phyloP scores from a whole-genome alignment of 2,329 filamentous ascomycete species.

The Orbilia blumenaviensis region DNA sequence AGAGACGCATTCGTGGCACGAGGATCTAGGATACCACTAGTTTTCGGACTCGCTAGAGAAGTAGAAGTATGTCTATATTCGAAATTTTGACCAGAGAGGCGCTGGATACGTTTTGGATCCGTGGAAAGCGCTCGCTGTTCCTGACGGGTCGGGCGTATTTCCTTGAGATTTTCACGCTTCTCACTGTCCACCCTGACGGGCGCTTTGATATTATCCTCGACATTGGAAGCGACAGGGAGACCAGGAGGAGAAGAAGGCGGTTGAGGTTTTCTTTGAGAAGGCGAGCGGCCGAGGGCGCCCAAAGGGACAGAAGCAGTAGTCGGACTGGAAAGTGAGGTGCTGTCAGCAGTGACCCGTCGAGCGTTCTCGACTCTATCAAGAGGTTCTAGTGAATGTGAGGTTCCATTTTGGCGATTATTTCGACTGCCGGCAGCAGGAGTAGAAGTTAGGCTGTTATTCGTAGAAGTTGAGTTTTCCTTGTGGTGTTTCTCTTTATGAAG shows the following conservation, averaged over 20 bases:
- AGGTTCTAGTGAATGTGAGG: constrained; percentile 25
- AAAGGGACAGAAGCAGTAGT: constrained; percentile 36
- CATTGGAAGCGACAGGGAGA: neutral
- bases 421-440: neutral
- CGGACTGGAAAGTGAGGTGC: constrained; percentile 23
- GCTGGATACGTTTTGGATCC: constrained; percentile 35
- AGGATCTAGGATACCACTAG: constrained; percentile 32
- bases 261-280: constrained; percentile 28
- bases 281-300: constrained; percentile 35
- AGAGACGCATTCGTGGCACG: constrained; percentile 41
- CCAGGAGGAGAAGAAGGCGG: constrained; percentile 2
- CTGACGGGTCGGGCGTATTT: constrained; percentile 48
- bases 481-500: constrained; percentile 43
- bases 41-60: constrained; percentile 41
- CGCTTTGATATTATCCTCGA: constrained; percentile 37
- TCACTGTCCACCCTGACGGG: constrained; percentile 38
- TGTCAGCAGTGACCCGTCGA: constrained; percentile 35
- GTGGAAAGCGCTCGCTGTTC: constrained; percentile 50
- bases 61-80: constrained; percentile 48
- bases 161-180: constrained; percentile 44
- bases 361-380: constrained; percentile 33
- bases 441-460: neutral
- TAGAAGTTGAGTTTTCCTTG: constrained; percentile 24
- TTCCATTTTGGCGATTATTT: constrained; percentile 6
- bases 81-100: constrained; percentile 50